phyloP scores from a whole-genome alignment of 2,329 filamentous ascomycete genomes.

The Phialocephala sp. region DNA sequence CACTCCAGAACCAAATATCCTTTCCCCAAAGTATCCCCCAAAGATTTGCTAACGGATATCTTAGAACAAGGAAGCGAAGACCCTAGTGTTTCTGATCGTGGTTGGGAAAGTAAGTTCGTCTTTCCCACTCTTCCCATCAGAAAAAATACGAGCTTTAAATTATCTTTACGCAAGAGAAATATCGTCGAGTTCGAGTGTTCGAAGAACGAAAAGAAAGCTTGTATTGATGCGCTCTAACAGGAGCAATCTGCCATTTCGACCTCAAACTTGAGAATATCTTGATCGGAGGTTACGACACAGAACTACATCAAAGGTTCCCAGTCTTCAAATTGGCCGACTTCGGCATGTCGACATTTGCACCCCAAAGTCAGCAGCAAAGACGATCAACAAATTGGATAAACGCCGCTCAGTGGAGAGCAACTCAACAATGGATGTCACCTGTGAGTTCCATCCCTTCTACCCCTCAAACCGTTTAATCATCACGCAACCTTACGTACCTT shows the following conservation, averaged over 20 bases:
- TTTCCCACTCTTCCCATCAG: neutral
- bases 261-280: constrained; percentile 4
- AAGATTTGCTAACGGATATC: neutral
- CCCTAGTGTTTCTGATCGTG: neutral
- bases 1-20: neutral
- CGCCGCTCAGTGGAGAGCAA: neutral
- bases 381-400: neutral
- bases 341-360: neutral
- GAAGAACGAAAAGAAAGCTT: neutral
- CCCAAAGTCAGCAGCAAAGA: neutral
- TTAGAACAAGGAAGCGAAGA: neutral
- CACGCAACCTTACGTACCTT: neutral
- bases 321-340: neutral
- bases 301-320: neutral
- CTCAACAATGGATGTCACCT: neutral
- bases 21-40: neutral
- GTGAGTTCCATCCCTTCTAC: neutral
- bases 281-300: neutral
- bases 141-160: neutral
- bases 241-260: constrained; percentile 7
- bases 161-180: neutral
- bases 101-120: neutral
- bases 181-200: neutral
- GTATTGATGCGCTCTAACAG: neutral
- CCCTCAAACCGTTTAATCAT: neutral